A percentile compares a stretch with the other conserved stretches of the same genome.
phyloP scores from a whole-genome alignment of 768 basidiomycete species.

The Gelatoporia subvermispora region DNA sequence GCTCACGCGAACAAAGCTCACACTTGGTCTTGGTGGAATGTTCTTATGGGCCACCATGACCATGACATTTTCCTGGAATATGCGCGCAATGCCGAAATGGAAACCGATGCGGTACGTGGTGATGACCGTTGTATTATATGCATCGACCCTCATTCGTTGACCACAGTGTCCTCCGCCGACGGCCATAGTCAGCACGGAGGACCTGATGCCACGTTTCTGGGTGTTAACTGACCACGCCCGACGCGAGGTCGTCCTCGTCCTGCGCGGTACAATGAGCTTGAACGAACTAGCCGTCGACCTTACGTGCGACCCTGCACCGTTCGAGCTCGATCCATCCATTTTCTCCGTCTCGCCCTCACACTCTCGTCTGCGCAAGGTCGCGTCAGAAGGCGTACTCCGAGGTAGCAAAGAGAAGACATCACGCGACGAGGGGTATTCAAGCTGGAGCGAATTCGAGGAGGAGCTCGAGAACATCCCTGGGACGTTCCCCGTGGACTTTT shows the following conservation, averaged over 20 bases:
- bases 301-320: slow-evolving; percentile 71
- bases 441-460: slow-evolving; percentile 15
- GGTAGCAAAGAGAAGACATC: too few relatives aligned
- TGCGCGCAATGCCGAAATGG: slow-evolving; percentile 20
- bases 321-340: slow-evolving; percentile 32
- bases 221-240: slow-evolving; percentile 78
- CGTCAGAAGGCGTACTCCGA: neutral
- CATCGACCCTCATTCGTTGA: neutral
- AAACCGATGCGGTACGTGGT: neutral
- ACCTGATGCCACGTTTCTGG: slow-evolving; percentile 81
- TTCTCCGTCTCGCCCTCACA: neutral
- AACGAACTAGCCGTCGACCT: slow-evolving; percentile 86
- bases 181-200: slow-evolving; percentile 61
- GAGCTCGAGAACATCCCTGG: slow-evolving; percentile 22
- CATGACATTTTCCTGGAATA: slow-evolving; percentile 77
- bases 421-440: slow-evolving; percentile 3
- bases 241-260: slow-evolving; percentile 68
- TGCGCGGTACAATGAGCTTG: slow-evolving; percentile 69
- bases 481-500: slow-evolving; percentile 21
- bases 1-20: too few relatives aligned
- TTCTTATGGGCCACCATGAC: slow-evolving; percentile 75
- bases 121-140: neutral
- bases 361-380: neutral
- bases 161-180: slow-evolving; percentile 11
- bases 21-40: slow-evolving; percentile 77